phyloP scores from a whole-genome alignment of 2,329 filamentous ascomycete genomes.

The Fusarium solani-melongenae region DNA sequence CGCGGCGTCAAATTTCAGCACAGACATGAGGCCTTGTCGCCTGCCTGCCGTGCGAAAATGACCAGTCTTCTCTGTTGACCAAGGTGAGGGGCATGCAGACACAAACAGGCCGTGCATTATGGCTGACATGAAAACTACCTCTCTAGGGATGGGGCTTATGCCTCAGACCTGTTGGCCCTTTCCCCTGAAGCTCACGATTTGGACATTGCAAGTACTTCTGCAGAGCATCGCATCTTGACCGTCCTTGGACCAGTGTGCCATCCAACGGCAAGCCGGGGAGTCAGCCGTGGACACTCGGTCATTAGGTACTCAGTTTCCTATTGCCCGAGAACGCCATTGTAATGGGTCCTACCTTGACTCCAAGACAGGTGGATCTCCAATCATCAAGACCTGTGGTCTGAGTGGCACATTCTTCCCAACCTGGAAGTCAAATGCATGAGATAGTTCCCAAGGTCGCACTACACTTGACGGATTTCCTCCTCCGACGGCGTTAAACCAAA shows the following conservation, averaged over 20 bases:
- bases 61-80: neutral
- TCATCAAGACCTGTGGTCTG: neutral
- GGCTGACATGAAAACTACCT: neutral
- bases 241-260: neutral
- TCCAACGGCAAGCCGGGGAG: neutral
- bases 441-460: slow-evolving; percentile 20
- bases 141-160: neutral
- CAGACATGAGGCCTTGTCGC: neutral
- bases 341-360: neutral
- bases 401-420: slow-evolving; percentile 5
- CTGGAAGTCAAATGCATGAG: slow-evolving; percentile 12
- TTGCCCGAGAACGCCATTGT: neutral
- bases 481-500: slow-evolving; percentile 18
- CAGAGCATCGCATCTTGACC: neutral
- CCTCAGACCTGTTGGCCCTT: neutral
- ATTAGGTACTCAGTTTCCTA: neutral
- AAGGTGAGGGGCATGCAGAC: neutral
- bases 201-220: neutral
- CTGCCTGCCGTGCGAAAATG: neutral
- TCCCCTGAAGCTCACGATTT: neutral
- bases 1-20: neutral
- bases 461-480: slow-evolving; percentile 9
- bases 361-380: neutral
- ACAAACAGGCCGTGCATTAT: neutral
- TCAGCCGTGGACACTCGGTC: neutral